Conservation (phyloP, 768 basidiomycete species). For the Favolaschia claudopus region DNA sequence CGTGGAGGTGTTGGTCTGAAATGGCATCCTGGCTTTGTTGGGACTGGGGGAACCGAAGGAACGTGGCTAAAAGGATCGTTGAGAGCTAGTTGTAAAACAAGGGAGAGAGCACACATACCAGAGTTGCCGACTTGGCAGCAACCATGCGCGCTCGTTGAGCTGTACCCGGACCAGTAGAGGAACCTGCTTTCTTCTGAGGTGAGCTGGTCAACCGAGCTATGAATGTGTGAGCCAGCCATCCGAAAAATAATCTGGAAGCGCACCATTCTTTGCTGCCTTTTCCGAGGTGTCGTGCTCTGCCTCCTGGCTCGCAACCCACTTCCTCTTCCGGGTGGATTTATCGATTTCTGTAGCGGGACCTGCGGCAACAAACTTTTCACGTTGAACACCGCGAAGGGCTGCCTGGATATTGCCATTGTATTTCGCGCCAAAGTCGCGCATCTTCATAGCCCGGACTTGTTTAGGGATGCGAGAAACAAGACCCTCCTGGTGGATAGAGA, state of each 20-base stretch:
- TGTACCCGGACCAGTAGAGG: constrained; percentile 61
- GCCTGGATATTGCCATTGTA: constrained; percentile 80
- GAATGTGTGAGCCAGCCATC: neutral
- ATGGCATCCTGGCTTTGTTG: constrained; percentile 54
- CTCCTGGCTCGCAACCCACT: constrained; percentile 76
- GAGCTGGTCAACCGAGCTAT: constrained; percentile 58
- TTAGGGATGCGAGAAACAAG: constrained; percentile 79
- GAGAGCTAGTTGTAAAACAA: neutral
- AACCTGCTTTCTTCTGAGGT: constrained; percentile 59
- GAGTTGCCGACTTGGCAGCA: constrained; percentile 51
- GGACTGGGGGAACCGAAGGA: constrained; percentile 51
- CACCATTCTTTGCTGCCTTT: constrained; percentile 69
- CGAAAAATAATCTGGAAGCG: constrained; percentile 20
- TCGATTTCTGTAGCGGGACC: constrained; percentile 70
- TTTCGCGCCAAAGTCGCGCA: constrained; percentile 81
- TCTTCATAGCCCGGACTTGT: constrained; percentile 72
- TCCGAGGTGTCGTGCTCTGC: constrained; percentile 52
- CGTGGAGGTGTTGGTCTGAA: constrained; percentile 43
- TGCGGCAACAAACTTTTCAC: constrained; percentile 61
- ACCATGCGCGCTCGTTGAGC: constrained; percentile 54
- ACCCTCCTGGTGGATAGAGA: constrained; percentile 77
- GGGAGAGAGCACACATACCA: constrained; percentile 35
- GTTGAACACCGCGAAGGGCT: constrained; percentile 72
- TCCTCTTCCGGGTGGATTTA: constrained; percentile 74
- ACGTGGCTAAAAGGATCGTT: constrained; percentile 33